These are phyloP conservation scores for Blastobotrys persicus DNA, from an alignment of 1,139 yeast species.

Conservation along the genomic window DNA sequence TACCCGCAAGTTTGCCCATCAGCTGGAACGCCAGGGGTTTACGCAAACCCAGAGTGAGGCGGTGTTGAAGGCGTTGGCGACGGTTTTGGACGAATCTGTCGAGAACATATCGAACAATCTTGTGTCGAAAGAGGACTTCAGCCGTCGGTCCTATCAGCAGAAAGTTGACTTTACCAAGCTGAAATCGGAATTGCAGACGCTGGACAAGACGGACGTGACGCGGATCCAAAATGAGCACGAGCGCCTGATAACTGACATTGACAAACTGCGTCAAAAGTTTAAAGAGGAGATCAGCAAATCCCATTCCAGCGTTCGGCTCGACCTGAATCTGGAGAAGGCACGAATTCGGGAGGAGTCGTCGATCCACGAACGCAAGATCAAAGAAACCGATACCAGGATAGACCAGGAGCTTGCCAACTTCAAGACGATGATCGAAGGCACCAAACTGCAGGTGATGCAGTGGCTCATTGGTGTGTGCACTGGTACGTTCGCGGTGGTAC, in stretches of 20 bases:
- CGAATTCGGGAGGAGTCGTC: slow-evolving; percentile 92
- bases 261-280: slow-evolving; percentile 76
- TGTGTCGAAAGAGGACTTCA: slow-evolving; percentile 76
- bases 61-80: slow-evolving; percentile 70
- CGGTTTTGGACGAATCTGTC: slow-evolving; percentile 81
- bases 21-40: slow-evolving; percentile 70
- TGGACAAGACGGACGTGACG: slow-evolving; percentile 84
- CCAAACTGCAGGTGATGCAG: slow-evolving; percentile 94
- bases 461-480: slow-evolving; percentile 98
- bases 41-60: slow-evolving; percentile 74
- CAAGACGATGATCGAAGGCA: slow-evolving; percentile 91
- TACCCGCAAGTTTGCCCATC: slow-evolving; percentile 70
- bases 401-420: slow-evolving; percentile 94
- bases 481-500: slow-evolving; percentile 90
- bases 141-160: slow-evolving; percentile 88
- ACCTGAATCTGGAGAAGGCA: slow-evolving; percentile 89
- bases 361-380: slow-evolving; percentile 86
- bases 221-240: slow-evolving; percentile 85
- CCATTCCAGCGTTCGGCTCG: slow-evolving; percentile 86
- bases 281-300: slow-evolving; percentile 91
- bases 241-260: slow-evolving; percentile 76
- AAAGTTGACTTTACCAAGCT: slow-evolving; percentile 94
- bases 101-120: slow-evolving; percentile 69
- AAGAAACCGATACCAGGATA: slow-evolving; percentile 90
- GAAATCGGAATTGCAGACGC: slow-evolving; percentile 83